Conservation (phyloP, 345 rosid species). For the Salix dunnii region DNA sequence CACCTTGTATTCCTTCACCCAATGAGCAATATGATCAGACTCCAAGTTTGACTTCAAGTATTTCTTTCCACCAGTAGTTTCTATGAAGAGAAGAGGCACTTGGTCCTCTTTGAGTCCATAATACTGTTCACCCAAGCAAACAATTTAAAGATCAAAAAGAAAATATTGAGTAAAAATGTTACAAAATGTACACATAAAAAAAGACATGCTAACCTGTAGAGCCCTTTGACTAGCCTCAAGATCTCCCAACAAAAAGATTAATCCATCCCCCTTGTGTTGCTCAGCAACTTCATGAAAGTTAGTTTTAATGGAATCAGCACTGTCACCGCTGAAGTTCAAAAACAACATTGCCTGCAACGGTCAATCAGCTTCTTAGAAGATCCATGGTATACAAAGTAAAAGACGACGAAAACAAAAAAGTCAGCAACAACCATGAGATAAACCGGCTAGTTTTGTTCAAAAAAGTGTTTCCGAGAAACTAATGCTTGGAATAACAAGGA, state of each 20-base stretch:
- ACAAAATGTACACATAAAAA: conserved; percentile 2
- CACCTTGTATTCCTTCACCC: conserved; percentile 88
- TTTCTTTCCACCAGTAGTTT: conserved; percentile 65
- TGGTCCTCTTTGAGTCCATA: conserved; percentile 86
- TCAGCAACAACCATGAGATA: neutral
- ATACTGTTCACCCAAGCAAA: conserved; percentile 49
- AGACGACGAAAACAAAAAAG: neutral
- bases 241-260: conserved; percentile 82
- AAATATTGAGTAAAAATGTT: neutral
- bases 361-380: neutral
- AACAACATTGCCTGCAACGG: conserved; percentile 77
- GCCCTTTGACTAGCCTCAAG: conserved; percentile 82
- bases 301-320: conserved; percentile 55
- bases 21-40: conserved; percentile 64
- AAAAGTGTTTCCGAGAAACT: neutral
- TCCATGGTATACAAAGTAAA: neutral
- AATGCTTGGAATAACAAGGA: neutral
- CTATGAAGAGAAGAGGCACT: conserved; percentile 71
- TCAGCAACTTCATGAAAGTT: conserved; percentile 71
- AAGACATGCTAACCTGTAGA: conserved; percentile 55
- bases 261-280: conserved; percentile 62
- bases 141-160: neutral
- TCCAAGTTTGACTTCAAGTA: conserved; percentile 69
- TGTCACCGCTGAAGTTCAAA: conserved; percentile 54
- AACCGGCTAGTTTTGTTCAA: neutral